Evolutionary conservation across 2,329 filamentous ascomycete species (phyloP).

Genomic region (Helotiales sp.): DNA sequence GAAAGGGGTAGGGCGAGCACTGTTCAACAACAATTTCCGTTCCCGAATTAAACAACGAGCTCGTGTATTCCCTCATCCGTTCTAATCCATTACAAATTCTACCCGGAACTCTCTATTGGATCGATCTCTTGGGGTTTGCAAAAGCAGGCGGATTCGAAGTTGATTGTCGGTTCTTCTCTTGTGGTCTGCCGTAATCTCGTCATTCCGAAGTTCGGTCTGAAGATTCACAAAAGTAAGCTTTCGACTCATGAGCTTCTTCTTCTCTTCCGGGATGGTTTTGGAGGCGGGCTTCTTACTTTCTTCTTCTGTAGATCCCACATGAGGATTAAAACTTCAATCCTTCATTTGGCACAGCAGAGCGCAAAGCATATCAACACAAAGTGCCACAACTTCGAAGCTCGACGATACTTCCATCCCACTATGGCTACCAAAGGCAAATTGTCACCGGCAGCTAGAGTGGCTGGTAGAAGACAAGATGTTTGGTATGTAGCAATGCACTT

Average conservation of each 20-base stretch:
- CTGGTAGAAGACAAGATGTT: conserved; percentile 56
- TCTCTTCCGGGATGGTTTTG: not conserved
- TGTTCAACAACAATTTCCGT: not conserved
- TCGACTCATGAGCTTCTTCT: conserved; percentile 2
- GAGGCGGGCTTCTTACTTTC: not conserved
- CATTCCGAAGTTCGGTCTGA: not conserved
- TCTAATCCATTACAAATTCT: not conserved
- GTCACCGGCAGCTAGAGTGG: conserved; percentile 54
- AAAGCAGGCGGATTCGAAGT: not conserved
- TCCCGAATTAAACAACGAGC: not conserved
- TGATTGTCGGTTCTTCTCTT: not conserved
- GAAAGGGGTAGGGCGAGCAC: not conserved
- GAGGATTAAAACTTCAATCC: conserved; percentile 4
- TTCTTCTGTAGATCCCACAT: not conserved
- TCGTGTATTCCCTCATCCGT: not conserved
- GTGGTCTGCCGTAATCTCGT: conserved; percentile 2
- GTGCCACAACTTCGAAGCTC: conserved; percentile 2
- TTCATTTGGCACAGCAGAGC: conserved; percentile 2
- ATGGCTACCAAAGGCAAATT: conserved; percentile 36
- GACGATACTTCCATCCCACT: conserved; percentile 26
- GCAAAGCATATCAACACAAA: not conserved
- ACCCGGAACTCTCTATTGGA: not conserved
- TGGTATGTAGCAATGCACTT: conserved; percentile 42
- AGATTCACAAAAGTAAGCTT: not conserved
- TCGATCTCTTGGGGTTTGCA: not conserved